Percentiles rank a stretch among this genome's conserved stretches.
Conservation (phyloP, 2,329 filamentous ascomycete species). For the Apiospora pterosperma region DNA sequence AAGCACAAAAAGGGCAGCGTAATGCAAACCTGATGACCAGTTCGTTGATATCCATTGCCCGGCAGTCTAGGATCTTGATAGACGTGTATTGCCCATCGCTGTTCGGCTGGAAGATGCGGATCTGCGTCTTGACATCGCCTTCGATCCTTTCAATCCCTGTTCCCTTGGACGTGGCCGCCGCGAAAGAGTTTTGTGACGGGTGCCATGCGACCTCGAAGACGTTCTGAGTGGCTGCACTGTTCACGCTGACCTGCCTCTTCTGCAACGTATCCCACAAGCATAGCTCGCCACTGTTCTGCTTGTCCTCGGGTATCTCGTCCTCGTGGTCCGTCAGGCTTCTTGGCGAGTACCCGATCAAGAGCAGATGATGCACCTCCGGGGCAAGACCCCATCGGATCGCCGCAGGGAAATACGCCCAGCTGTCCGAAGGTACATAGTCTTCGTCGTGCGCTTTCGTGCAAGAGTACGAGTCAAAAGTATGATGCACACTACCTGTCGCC, state of each 20-base stretch:
- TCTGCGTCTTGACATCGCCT: slow-evolving; percentile 48
- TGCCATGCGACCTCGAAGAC: slow-evolving; percentile 66
- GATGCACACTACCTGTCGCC: neutral
- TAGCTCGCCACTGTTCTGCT: slow-evolving; percentile 55
- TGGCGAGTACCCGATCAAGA: slow-evolving; percentile 62
- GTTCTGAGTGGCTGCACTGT: slow-evolving; percentile 52
- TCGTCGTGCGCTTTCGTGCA: slow-evolving; percentile 28
- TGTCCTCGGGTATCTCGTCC: slow-evolving; percentile 55
- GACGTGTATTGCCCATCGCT: slow-evolving; percentile 37
- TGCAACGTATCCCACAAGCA: slow-evolving; percentile 53
- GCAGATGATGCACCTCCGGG: slow-evolving; percentile 41
- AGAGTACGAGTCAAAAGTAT: slow-evolving; percentile 23
- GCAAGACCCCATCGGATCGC: slow-evolving; percentile 60
- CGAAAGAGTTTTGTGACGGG: slow-evolving; percentile 48
- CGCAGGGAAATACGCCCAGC: slow-evolving; percentile 61
- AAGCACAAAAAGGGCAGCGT: neutral
- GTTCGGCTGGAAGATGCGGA: slow-evolving; percentile 48
- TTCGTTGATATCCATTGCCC: slow-evolving; percentile 60
- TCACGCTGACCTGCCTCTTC: slow-evolving; percentile 42
- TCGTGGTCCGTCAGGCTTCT: slow-evolving; percentile 51
- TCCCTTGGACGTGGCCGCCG: slow-evolving; percentile 54
- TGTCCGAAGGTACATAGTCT: slow-evolving; percentile 34
- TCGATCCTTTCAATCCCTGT: slow-evolving; percentile 36
- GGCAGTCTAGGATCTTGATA: slow-evolving; percentile 55
- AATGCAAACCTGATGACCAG: slow-evolving; percentile 47